Percentiles rank a stretch among this genome's conserved stretches.
phyloP scores from a whole-genome alignment of 1,139 yeast species.

The Taphrina wiesneri region DNA sequence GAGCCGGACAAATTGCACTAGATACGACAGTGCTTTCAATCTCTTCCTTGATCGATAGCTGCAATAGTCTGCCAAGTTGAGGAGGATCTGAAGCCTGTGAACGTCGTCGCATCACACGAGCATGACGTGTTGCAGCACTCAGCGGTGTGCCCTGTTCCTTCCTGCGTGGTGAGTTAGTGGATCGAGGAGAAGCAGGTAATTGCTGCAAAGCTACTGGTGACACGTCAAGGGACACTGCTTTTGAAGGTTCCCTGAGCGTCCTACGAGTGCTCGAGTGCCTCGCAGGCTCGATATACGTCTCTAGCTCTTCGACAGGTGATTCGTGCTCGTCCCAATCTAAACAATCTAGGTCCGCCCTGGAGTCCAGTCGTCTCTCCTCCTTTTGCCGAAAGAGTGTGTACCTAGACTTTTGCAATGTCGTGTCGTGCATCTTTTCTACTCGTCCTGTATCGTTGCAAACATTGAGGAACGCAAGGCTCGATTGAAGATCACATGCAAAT shows the following conservation, averaged over 20 bases:
- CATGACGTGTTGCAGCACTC: neutral
- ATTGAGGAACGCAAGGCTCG: neutral
- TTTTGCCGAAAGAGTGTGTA: neutral
- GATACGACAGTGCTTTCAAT: neutral
- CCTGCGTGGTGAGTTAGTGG: neutral
- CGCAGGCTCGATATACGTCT: too few species aligned
- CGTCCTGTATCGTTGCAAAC: neutral
- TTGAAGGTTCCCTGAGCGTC: too few species aligned
- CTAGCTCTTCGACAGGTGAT: too few species aligned
- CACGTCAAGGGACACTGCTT: too few species aligned
- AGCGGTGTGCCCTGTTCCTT: neutral
- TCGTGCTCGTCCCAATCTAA: too few species aligned
- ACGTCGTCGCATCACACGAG: conserved; percentile 1
- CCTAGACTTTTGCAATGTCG: neutral
- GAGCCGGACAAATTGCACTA: neutral
- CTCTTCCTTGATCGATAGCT: neutral
- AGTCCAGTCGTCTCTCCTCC: neutral
- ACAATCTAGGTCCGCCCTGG: too few species aligned
- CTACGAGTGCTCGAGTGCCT: too few species aligned
- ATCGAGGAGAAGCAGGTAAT: neutral
- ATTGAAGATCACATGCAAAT: neutral
- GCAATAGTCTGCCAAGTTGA: neutral
- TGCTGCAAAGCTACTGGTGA: neutral
- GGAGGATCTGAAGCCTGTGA: neutral
- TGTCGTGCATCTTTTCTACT: neutral